Conservation (phyloP, 1,284 basidiomycete species). For the Kalmanozyma brasiliensis region DNA sequence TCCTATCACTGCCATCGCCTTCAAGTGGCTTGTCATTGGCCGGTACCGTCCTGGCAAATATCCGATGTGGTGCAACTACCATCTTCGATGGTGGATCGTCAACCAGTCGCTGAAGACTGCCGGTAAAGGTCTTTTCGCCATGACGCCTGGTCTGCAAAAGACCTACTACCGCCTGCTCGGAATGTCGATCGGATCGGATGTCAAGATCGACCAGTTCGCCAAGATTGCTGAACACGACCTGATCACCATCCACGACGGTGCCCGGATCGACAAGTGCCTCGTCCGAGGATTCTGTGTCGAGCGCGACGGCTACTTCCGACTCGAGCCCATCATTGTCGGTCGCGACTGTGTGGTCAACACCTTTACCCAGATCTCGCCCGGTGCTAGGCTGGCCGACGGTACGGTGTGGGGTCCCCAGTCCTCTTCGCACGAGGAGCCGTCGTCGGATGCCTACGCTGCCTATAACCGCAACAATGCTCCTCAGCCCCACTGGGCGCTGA, state of each 20-base stretch:
- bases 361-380: constrained; percentile 67
- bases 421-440: constrained; percentile 66
- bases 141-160: constrained; percentile 62
- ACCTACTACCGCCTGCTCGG: constrained; percentile 66
- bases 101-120: constrained; percentile 67
- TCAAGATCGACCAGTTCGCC: constrained; percentile 63
- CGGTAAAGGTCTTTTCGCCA: constrained; percentile 66
- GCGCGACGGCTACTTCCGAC: constrained; percentile 66
- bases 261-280: constrained; percentile 65
- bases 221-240: constrained; percentile 66
- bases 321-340: constrained; percentile 67
- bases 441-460: constrained; percentile 65
- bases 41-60: constrained; percentile 66
- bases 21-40: constrained; percentile 68
- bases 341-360: constrained; percentile 68
- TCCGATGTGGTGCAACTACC: constrained; percentile 68
- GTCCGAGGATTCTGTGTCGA: constrained; percentile 67
- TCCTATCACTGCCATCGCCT: constrained; percentile 65
- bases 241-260: constrained; percentile 67
- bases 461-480: constrained; percentile 64
- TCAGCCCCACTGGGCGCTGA: constrained; percentile 59
- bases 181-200: constrained; percentile 65
- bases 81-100: constrained; percentile 68
- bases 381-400: constrained; percentile 65
- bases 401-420: constrained; percentile 68